Conservation (phyloP, 768 basidiomycete species). For the Sarcodon sp. region DNA sequence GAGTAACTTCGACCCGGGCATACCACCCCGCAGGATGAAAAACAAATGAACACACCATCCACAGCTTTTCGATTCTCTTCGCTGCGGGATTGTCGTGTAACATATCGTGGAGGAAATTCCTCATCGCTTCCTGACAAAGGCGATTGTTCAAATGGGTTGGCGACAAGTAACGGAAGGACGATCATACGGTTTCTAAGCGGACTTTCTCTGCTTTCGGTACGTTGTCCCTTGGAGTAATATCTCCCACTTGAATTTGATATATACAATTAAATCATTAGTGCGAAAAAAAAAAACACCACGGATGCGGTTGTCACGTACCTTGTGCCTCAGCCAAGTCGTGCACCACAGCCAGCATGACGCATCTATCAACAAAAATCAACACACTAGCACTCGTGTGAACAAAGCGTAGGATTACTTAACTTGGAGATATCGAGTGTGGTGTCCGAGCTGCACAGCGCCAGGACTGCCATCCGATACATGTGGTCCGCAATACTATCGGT, state of each 20-base stretch:
- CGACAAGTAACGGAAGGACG: neutral
- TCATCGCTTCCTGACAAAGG: conserved; percentile 64
- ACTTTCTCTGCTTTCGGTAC: conserved; percentile 75
- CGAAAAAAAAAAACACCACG: neutral
- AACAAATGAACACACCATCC: conserved; percentile 33
- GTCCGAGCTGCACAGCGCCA: conserved; percentile 81
- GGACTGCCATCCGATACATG: conserved; percentile 95
- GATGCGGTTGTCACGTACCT: conserved; percentile 28
- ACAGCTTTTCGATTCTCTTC: conserved; percentile 52
- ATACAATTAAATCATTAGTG: no score
- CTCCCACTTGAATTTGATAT: conserved; percentile 53
- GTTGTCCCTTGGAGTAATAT: conserved; percentile 85
- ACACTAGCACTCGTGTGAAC: neutral
- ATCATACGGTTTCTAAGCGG: conserved; percentile 52
- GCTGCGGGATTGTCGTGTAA: conserved; percentile 64
- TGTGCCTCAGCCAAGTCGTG: conserved; percentile 97
- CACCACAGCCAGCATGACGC: conserved; percentile 81
- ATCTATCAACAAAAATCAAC: conserved; percentile 30
- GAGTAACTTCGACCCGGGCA: no score
- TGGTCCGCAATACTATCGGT: conserved; percentile 76
- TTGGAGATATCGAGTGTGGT: conserved; percentile 57
- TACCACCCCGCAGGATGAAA: neutral
- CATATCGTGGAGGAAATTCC: conserved; percentile 83
- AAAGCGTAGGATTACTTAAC: conserved; percentile 24
- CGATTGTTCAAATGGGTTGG: neutral